These are phyloP conservation scores for Monosporozyma siamensis DNA, from an alignment of 805 yeast species.

Conservation along the genomic window DNA sequence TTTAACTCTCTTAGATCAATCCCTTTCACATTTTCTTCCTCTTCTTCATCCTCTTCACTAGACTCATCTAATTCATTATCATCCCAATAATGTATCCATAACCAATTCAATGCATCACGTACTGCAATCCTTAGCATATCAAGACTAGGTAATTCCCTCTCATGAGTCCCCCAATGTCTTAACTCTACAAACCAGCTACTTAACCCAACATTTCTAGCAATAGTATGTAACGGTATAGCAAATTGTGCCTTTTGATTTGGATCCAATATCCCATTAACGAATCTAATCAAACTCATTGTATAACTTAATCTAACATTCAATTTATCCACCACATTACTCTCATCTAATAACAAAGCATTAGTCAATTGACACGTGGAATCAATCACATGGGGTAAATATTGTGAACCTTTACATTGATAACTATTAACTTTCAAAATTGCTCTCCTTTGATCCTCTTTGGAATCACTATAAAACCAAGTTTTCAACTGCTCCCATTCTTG, in stretches of 20 bases:
- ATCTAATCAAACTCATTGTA: conserved; percentile 67
- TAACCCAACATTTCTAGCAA: conserved; percentile 60
- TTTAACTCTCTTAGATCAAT: no score
- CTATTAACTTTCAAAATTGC: conserved; percentile 48
- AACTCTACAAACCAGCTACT: conserved; percentile 83
- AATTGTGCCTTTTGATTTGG: conserved; percentile 70
- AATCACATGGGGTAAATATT: conserved; percentile 56
- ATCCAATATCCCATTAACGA: conserved; percentile 87
- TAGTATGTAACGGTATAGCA: conserved; percentile 67
- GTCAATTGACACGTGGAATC: conserved; percentile 55
- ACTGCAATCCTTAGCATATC: conserved; percentile 56
- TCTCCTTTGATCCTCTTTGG: conserved; percentile 24
- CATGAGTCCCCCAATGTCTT: conserved; percentile 89
- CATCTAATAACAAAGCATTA: conserved; percentile 40
- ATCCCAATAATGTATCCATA: conserved; percentile 65
- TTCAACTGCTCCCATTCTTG: conserved; percentile 40
- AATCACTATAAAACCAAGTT: conserved; percentile 43
- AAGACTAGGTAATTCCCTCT: conserved; percentile 57
- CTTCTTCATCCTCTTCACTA: conserved; percentile 1
- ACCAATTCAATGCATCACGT: conserved; percentile 62
- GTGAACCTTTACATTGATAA: conserved; percentile 45
- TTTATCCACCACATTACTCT: conserved; percentile 11
- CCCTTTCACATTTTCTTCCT: not conserved
- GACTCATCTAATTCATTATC: conserved; percentile 20
- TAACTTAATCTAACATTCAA: conserved; percentile 46